phyloP scores from a whole-genome alignment of 139 green algal species.

The Trebouxia sp. region DNA sequence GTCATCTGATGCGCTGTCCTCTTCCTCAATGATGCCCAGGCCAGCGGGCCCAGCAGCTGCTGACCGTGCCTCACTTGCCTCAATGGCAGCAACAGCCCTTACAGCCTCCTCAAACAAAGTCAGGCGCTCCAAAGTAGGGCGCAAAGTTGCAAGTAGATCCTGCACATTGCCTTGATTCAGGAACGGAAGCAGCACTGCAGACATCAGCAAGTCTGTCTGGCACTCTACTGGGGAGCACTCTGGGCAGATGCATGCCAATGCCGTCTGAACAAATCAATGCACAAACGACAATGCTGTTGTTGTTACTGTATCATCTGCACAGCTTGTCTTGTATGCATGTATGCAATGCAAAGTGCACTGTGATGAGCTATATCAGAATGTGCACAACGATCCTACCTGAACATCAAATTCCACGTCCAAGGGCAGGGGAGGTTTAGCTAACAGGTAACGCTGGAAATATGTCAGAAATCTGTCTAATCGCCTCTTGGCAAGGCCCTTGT shows the following conservation, averaged over 20 bases:
- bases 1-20: slow-evolving; percentile 35
- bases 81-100: slow-evolving; percentile 63
- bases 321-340: too few species aligned
- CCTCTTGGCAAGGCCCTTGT: slow-evolving; percentile 56
- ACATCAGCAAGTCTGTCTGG: too few species aligned
- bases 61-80: slow-evolving; percentile 50
- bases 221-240: too few species aligned
- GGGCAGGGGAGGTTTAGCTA: slow-evolving; percentile 79
- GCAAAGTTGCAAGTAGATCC: slow-evolving; percentile 80
- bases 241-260: too few species aligned
- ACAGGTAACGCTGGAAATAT: slow-evolving; percentile 89
- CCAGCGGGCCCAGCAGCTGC: background rate
- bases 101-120: slow-evolving; percentile 65
- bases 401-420: slow-evolving; percentile 93
- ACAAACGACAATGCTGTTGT: too few species aligned
- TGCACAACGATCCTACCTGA: slow-evolving; percentile 57
- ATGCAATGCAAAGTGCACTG: too few species aligned
- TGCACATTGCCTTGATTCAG: slow-evolving; percentile 37
- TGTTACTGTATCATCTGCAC: too few species aligned
- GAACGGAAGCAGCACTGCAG: too few species aligned
- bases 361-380: too few species aligned
- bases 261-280: too few species aligned
- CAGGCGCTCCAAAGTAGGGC: slow-evolving; percentile 62
- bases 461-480: slow-evolving; percentile 89
- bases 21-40: slow-evolving; percentile 51